Evolutionary conservation across 1,284 basidiomycete species (phyloP).

Genomic region (Cryptococcus sp.): DNA sequence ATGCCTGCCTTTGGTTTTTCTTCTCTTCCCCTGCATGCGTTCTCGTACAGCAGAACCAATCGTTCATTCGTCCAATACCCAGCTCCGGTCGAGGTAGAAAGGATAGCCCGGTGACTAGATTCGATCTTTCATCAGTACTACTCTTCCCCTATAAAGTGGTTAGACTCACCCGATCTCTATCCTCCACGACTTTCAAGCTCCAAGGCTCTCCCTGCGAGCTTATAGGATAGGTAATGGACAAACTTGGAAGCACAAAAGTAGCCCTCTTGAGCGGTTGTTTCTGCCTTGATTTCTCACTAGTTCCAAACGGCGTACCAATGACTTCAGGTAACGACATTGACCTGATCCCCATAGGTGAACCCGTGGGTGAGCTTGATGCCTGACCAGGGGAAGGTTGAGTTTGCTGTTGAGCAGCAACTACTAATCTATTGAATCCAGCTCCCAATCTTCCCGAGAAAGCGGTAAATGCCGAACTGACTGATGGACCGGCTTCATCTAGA

Average conservation of each 20-base stretch:
- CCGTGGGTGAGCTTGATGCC: not conserved
- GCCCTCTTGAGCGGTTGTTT: constrained; percentile 66
- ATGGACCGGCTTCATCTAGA: constrained; percentile 1
- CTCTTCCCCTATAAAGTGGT: not conserved
- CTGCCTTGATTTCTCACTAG: constrained; percentile 23
- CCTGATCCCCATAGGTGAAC: constrained; percentile 12
- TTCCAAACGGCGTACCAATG: not conserved
- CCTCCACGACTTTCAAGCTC: constrained; percentile 58
- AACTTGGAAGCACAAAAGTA: constrained; percentile 75
- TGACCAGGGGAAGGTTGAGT: not conserved
- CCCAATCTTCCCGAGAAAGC: constrained; percentile 12
- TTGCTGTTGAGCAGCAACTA: constrained; percentile 1
- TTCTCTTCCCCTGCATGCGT: constrained; percentile 45
- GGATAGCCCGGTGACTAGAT: constrained; percentile 60
- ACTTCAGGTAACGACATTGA: constrained; percentile 16
- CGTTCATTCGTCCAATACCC: constrained; percentile 45
- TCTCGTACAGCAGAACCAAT: constrained; percentile 44
- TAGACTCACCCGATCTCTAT: constrained; percentile 35
- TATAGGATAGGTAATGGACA: constrained; percentile 80
- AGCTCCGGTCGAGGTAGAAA: constrained; percentile 36
- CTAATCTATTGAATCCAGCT: constrained; percentile 13
- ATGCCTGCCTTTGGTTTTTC: constrained; percentile 63
- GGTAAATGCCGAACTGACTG: constrained; percentile 6
- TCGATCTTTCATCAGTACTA: constrained; percentile 44
- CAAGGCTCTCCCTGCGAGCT: constrained; percentile 72